These are phyloP conservation scores for Yamadazyma conglobata DNA, from an alignment of 1,139 yeast species.

Conservation along the genomic window DNA sequence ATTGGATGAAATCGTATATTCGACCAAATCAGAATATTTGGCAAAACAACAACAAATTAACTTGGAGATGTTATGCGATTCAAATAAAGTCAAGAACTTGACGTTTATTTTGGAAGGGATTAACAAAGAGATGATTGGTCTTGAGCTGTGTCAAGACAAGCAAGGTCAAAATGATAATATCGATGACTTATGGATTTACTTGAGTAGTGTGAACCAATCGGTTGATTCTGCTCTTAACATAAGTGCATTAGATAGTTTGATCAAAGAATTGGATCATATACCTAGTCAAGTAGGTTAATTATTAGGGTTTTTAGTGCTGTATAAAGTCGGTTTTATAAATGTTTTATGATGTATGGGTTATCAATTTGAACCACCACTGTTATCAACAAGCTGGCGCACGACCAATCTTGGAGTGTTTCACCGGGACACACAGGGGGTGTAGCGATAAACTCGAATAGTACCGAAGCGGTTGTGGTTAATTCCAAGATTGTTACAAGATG, in stretches of 20 bases:
- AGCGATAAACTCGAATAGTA: too few species aligned
- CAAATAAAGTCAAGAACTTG: slow-evolving; percentile 1
- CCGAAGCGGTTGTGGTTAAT: too few species aligned
- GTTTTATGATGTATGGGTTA: too few species aligned
- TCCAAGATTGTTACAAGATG: too few species aligned
- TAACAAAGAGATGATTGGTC: not conserved
- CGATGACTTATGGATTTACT: slow-evolving; percentile 3
- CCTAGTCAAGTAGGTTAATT: too few species aligned
- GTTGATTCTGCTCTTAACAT: slow-evolving; percentile 1
- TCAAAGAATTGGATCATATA: slow-evolving; percentile 3
- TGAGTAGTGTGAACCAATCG: slow-evolving; percentile 1
- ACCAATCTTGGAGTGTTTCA: too few species aligned
- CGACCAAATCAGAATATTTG: not conserved
- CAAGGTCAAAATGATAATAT: slow-evolving; percentile 1
- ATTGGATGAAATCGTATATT: not conserved
- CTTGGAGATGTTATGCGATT: slow-evolving; percentile 3
- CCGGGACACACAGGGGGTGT: too few species aligned
- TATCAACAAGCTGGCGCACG: too few species aligned
- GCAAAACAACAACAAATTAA: not conserved
- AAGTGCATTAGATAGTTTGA: not conserved
- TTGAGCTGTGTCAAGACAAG: not conserved
- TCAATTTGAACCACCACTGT: too few species aligned
- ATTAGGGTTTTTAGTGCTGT: too few species aligned
- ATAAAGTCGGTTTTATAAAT: too few species aligned
- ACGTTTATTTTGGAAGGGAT: not conserved